phyloP scores from a whole-genome alignment of 495 filamentous ascomycete species.

The Neurospora tetrasperma region DNA sequence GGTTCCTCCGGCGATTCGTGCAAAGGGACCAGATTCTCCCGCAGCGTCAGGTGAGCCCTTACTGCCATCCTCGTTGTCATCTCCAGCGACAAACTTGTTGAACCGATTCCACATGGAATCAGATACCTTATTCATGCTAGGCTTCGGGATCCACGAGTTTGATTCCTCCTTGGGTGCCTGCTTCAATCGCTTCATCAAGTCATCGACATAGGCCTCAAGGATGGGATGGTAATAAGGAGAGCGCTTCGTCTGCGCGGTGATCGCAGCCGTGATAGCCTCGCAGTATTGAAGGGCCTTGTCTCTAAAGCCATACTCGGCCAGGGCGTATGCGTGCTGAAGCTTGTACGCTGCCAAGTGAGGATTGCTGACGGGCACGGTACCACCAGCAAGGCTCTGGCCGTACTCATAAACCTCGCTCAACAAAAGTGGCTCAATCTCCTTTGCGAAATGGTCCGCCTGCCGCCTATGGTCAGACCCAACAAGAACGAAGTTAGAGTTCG shows the following conservation, averaged over 20 bases:
- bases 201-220: constrained; percentile 67
- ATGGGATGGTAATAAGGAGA: constrained; percentile 74
- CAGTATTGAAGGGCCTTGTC: constrained; percentile 85
- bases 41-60: constrained; percentile 47
- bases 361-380: constrained; percentile 43
- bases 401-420: constrained; percentile 93
- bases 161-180: constrained; percentile 69
- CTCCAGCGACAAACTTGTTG: constrained; percentile 89
- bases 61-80: constrained; percentile 57
- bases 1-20: constrained; percentile 63
- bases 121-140: constrained; percentile 90
- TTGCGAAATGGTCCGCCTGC: constrained; percentile 53
- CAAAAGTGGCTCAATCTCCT: constrained; percentile 73
- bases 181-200: constrained; percentile 68
- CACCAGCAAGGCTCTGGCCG: constrained; percentile 54
- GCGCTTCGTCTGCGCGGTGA: constrained; percentile 70
- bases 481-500: constrained; percentile 64
- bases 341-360: constrained; percentile 88
- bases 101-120: constrained; percentile 80
- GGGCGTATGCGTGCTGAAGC: constrained; percentile 67
- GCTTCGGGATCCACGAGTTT: constrained; percentile 74
- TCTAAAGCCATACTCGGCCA: constrained; percentile 74
- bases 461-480: constrained; percentile 71
- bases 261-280: constrained; percentile 66
- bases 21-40: constrained; percentile 68